These are phyloP conservation scores for Malus hybrid DNA, from an alignment of 331 rosid genomes.

Conservation along the genomic window DNA sequence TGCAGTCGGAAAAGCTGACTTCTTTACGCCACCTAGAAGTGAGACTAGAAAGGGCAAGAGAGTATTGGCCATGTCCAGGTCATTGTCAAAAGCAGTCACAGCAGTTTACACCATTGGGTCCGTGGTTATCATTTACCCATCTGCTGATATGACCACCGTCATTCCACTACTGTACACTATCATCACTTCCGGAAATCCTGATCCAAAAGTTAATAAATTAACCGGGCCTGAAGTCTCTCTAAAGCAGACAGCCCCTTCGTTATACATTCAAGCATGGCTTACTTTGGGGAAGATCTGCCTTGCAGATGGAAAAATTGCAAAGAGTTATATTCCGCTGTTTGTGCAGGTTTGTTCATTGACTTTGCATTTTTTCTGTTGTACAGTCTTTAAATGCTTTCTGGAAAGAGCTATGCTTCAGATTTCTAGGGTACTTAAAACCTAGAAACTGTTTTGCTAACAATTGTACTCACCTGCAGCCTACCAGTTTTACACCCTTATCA, in stretches of 20 bases:
- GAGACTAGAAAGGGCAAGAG: constrained; percentile 47
- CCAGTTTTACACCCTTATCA: background rate
- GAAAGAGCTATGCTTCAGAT: background rate
- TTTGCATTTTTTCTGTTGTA: background rate
- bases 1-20: constrained; percentile 27
- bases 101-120: constrained; percentile 87
- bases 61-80: constrained; percentile 32
- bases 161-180: constrained; percentile 67
- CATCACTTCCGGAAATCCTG: constrained; percentile 75
- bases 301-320: constrained; percentile 82
- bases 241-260: constrained; percentile 59
- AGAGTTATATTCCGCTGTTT: constrained; percentile 85
- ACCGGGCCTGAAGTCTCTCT: constrained; percentile 45
- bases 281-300: constrained; percentile 96
- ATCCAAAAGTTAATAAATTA: constrained; percentile 44
- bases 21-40: constrained; percentile 65
- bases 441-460: background rate
- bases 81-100: constrained; percentile 53
- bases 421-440: background rate
- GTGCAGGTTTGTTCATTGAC: constrained; percentile 54
- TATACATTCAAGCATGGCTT: constrained; percentile 84
- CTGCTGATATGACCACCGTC: constrained; percentile 46
- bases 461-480: background rate
- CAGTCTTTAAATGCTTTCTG: background rate
- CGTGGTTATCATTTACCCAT: constrained; percentile 63